Percentiles rank a stretch among this genome's conserved stretches.
phyloP scores from a whole-genome alignment of 2,329 filamentous ascomycete species.

The Pyricularia sp. region DNA sequence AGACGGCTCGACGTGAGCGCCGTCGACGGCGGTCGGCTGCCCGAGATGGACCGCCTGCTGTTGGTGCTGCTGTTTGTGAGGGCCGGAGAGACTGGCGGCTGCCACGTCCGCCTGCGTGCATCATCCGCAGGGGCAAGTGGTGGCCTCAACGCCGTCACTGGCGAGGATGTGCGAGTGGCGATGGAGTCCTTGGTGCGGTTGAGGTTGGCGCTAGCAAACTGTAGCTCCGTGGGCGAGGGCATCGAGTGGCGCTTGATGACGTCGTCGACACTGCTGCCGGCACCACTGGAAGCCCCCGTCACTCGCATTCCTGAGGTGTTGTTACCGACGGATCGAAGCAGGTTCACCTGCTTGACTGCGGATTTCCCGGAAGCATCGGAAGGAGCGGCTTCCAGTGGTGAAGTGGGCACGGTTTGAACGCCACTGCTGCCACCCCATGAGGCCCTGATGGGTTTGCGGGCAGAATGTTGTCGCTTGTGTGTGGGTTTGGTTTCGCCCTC shows the following conservation, averaged over 20 bases:
- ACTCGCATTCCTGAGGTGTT: not conserved
- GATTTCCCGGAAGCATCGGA: not conserved
- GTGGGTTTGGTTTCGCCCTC: not conserved
- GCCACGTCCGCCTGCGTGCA: not conserved
- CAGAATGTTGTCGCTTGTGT: not conserved
- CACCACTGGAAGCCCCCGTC: not conserved
- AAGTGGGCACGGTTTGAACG: not conserved
- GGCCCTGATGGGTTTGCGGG: not conserved
- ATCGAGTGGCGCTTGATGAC: not conserved
- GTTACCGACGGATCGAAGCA: not conserved
- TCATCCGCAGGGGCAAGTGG: not conserved
- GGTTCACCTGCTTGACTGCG: not conserved
- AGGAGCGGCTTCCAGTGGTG: not conserved
- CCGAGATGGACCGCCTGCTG: not conserved
- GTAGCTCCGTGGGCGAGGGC: not conserved
- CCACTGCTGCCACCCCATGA: not conserved
- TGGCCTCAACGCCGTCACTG: not conserved
- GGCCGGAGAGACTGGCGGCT: not conserved
- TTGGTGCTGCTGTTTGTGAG: not conserved
- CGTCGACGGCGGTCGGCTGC: not conserved
- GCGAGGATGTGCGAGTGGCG: not conserved
- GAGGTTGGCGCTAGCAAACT: not conserved
- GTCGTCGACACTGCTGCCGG: not conserved
- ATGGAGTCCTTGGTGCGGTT: not conserved
- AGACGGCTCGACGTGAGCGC: not conserved